These are phyloP conservation scores for Boletus mariae DNA, from an alignment of 1,284 basidiomycete species.

Conservation along the genomic window DNA sequence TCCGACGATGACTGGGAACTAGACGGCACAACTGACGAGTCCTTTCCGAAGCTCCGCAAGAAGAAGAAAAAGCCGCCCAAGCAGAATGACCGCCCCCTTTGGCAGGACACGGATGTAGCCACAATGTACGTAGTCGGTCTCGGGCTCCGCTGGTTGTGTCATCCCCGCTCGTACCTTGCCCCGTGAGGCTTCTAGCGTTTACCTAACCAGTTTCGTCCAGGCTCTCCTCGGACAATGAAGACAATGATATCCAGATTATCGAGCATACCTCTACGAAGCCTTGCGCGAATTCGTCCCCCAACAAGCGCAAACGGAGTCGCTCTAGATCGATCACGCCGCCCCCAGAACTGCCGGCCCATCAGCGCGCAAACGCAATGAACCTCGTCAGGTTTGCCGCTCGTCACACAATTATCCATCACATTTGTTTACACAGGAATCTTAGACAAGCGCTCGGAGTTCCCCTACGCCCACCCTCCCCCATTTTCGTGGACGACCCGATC, in stretches of 20 bases:
- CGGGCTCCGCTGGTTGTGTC: not conserved
- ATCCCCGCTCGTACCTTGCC: not conserved
- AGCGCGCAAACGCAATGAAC: conserved; percentile 50
- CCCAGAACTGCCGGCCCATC: conserved; percentile 50
- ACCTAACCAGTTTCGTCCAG: conserved; percentile 17
- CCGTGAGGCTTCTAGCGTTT: not conserved
- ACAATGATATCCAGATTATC: conserved; percentile 39
- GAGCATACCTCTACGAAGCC: conserved; percentile 29
- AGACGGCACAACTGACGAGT: conserved; percentile 23
- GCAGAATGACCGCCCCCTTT: conserved; percentile 34
- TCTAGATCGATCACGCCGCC: conserved; percentile 73
- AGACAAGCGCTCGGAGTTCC: conserved; percentile 45
- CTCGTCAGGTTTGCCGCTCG: conserved; percentile 49
- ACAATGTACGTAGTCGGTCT: conserved; percentile 23
- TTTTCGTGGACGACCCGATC: conserved; percentile 42
- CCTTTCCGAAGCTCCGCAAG: conserved; percentile 34
- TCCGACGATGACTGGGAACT: conserved; percentile 21
- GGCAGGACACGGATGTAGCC: conserved; percentile 32
- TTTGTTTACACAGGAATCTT: conserved; percentile 15
- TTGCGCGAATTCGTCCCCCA: conserved; percentile 12
- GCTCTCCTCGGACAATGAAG: conserved; percentile 49
- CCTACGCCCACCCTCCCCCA: conserved; percentile 45
- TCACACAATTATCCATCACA: not conserved
- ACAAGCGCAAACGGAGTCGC: conserved; percentile 50
- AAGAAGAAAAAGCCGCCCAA: conserved; percentile 38